These are phyloP conservation scores for Chrysosphaeria jannelii DNA, from an alignment of 2,329 filamentous ascomycete genomes.

Conservation along the genomic window DNA sequence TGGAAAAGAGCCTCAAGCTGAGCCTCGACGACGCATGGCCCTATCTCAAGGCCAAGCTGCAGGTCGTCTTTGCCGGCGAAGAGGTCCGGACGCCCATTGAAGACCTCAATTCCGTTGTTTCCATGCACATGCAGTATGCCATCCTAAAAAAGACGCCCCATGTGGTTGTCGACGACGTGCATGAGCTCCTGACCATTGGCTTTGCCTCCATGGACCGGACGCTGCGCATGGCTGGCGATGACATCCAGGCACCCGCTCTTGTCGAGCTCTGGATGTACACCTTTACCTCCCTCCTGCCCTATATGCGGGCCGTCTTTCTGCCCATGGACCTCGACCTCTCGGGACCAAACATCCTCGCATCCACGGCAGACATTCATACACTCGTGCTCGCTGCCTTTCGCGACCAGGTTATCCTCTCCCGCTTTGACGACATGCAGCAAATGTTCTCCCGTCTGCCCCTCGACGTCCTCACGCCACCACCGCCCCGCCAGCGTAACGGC, in stretches of 20 bases:
- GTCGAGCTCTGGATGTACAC: constrained; percentile 88
- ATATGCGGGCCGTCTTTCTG: constrained; percentile 83
- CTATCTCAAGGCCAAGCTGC: constrained; percentile 41
- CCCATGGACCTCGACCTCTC: constrained; percentile 83
- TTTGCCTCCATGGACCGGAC: constrained; percentile 70
- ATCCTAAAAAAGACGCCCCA: constrained; percentile 42
- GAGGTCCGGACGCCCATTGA: constrained; percentile 54
- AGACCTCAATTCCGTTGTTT: constrained; percentile 57
- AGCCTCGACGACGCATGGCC: constrained; percentile 58
- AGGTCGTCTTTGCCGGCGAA: constrained; percentile 57
- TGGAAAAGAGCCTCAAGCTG: constrained; percentile 40
- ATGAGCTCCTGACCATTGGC: constrained; percentile 47
- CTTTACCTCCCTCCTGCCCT: constrained; percentile 70
- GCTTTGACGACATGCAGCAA: constrained; percentile 64
- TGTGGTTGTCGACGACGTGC: constrained; percentile 43
- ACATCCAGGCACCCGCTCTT: constrained; percentile 62
- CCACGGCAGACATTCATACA: constrained; percentile 54
- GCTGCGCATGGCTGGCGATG: constrained; percentile 48
- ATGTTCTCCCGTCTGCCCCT: constrained; percentile 76
- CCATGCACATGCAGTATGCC: constrained; percentile 48
- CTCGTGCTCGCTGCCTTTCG: constrained; percentile 70
- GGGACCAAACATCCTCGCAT: constrained; percentile 39
- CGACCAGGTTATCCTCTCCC: constrained; percentile 62
- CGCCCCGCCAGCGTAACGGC: constrained; percentile 11
- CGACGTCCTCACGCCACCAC: constrained; percentile 34